A percentile compares a stretch with the other conserved stretches of the same genome.
Conservation (phyloP, 352 stramenopile genomes). For the Phytophthora citrophthora region DNA sequence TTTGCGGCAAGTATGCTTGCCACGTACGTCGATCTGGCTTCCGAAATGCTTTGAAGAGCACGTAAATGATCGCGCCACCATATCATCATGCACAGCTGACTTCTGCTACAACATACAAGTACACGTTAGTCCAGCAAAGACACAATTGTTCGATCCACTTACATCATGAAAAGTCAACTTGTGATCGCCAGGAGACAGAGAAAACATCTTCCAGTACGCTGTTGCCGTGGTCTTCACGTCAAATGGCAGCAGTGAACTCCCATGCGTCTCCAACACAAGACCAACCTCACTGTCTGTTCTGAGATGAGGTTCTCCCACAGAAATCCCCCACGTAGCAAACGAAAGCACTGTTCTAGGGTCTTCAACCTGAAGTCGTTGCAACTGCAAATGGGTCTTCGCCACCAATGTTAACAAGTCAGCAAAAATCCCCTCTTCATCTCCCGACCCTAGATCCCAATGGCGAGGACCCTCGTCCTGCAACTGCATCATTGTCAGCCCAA, state of each 20-base stretch:
- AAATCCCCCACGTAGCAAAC: conserved; percentile 25
- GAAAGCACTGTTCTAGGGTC: conserved; percentile 15
- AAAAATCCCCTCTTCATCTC: conserved; percentile 34
- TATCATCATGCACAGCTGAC: conserved; percentile 6
- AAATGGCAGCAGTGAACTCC: conserved; percentile 24
- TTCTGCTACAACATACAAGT: conserved; percentile 1
- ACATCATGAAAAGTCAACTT: conserved; percentile 1
- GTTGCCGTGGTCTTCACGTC: conserved; percentile 18
- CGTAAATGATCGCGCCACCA: conserved; percentile 18
- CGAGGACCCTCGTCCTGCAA: conserved; percentile 12
- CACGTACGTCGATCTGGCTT: conserved; percentile 4
- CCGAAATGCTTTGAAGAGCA: conserved; percentile 20
- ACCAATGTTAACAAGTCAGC: conserved; percentile 32
- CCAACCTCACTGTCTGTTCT: conserved; percentile 11
- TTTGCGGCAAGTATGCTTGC: conserved; percentile 29
- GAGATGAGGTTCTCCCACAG: conserved; percentile 14
- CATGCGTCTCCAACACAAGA: conserved; percentile 23
- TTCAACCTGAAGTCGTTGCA: conserved; percentile 21
- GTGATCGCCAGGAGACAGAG: conserved; percentile 8
- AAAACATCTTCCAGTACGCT: conserved; percentile 30
- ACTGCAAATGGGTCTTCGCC: conserved; percentile 18
- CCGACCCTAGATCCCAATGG: conserved; percentile 16
- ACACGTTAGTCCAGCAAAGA: neutral
- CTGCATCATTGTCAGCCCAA: conserved; percentile 18
- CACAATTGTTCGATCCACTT: conserved; percentile 1